These are phyloP conservation scores for Auricularia sp. DNA, from an alignment of 768 basidiomycete species.

Conservation along the genomic window DNA sequence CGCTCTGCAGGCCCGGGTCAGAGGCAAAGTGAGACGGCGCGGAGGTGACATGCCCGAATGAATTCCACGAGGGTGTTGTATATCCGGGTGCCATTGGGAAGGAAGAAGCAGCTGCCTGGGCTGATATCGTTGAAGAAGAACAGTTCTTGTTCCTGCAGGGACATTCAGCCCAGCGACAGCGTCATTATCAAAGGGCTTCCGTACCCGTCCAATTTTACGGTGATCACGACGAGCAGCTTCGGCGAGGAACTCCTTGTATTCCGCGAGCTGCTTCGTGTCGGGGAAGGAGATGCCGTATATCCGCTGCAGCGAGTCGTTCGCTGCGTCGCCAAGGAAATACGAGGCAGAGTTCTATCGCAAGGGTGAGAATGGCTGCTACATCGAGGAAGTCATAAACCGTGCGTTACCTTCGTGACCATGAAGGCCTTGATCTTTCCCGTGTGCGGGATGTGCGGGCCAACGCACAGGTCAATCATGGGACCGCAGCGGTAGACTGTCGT, in stretches of 20 bases:
- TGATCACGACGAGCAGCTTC: slow-evolving; percentile 99
- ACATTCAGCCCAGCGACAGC: not conserved
- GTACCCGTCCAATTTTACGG: slow-evolving; percentile 82
- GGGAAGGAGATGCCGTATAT: slow-evolving; percentile 99
- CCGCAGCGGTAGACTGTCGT: slow-evolving; percentile 99
- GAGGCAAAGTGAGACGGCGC: not conserved
- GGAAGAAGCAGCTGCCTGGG: slow-evolving; percentile 92
- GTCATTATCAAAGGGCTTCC: not conserved
- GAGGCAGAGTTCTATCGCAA: slow-evolving; percentile 78
- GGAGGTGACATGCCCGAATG: slow-evolving; percentile 38
- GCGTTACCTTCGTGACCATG: slow-evolving; percentile 81
- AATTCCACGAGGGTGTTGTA: slow-evolving; percentile 89
- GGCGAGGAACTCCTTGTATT: slow-evolving; percentile 91
- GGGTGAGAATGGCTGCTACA: not conserved
- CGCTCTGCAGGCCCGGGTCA: slow-evolving; percentile 33
- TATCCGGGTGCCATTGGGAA: slow-evolving; percentile 93
- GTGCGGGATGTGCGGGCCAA: slow-evolving; percentile 96
- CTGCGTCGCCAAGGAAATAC: slow-evolving; percentile 91
- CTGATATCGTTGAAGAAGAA: slow-evolving; percentile 98
- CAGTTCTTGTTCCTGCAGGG: slow-evolving; percentile 76
- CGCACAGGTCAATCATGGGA: slow-evolving; percentile 94
- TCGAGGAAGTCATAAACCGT: slow-evolving; percentile 5
- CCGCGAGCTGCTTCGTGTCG: slow-evolving; percentile 87
- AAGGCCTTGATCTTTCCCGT: slow-evolving; percentile 97
- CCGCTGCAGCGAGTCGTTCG: slow-evolving; percentile 89